A percentile compares a stretch with the other conserved stretches of the same genome.
Conservation (phyloP, 75 land plant genomes). For the Picea glauca region DNA sequence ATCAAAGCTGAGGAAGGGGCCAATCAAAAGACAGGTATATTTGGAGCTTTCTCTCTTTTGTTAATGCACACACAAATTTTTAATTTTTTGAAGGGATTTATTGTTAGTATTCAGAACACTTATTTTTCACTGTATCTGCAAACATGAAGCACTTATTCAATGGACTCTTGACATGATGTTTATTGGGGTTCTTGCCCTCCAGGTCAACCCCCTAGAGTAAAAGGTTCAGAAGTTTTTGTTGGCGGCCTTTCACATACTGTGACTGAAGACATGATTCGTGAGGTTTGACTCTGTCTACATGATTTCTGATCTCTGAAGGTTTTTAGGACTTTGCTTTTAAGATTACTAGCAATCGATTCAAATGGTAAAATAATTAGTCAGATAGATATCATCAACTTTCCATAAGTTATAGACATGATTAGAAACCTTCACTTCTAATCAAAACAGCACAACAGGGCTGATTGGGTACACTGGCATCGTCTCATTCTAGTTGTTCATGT, state of each 20-base stretch:
- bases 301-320: background rate
- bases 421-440: background rate
- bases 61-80: background rate
- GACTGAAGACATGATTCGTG: constrained; percentile 24
- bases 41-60: background rate
- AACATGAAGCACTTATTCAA: background rate
- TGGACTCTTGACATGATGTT: background rate
- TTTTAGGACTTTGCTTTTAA: background rate
- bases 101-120: background rate
- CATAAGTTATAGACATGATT: background rate
- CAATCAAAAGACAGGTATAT: background rate
- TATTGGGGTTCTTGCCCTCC: background rate
- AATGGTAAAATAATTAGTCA: background rate
- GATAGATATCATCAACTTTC: background rate
- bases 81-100: background rate
- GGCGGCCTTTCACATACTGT: constrained; percentile 29
- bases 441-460: background rate
- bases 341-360: background rate
- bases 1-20: background rate
- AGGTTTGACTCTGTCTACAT: constrained; percentile 12
- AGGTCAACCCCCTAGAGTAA: constrained; percentile 11
- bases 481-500: background rate
- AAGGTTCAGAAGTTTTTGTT: constrained; percentile 42
- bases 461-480: background rate
- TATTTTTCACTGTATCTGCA: background rate